Conservation (phyloP, 2,329 filamentous ascomycete species). For the Aureobasidium sp. region DNA sequence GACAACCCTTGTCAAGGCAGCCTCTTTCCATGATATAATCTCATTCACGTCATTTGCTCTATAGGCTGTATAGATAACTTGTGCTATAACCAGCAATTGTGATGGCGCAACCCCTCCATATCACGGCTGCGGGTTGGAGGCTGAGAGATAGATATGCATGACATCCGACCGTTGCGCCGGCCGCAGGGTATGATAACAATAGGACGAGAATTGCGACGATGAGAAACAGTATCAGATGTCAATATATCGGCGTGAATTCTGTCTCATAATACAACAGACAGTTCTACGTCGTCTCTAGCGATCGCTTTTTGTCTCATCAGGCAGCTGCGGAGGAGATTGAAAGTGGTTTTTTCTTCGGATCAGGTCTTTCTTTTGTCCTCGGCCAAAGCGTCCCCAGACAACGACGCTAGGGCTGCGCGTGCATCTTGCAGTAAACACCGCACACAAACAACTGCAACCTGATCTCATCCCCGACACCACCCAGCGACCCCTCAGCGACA, state of each 20-base stretch:
- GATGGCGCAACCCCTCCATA: not conserved
- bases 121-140: not conserved
- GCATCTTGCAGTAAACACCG: constrained; percentile 7
- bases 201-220: not conserved
- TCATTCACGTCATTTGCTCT: too few species aligned
- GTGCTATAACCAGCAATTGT: not conserved
- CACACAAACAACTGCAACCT: constrained; percentile 1
- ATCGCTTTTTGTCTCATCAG: not conserved
- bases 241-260: not conserved
- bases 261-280: not conserved
- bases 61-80: not conserved
- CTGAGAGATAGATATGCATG: not conserved
- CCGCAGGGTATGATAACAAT: constrained; percentile 2
- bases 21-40: too few species aligned
- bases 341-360: not conserved
- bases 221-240: not conserved
- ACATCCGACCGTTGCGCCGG: constrained; percentile 2
- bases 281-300: not conserved
- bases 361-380: not conserved
- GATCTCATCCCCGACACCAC: not conserved
- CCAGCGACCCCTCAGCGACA: constrained; percentile 2
- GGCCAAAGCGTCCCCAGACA: constrained; percentile 7
- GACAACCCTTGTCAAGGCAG: too few species aligned
- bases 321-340: constrained; percentile 3
- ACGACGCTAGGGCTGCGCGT: constrained; percentile 2